A percentile compares a stretch with the other conserved stretches of the same genome.
These are phyloP conservation scores for Aspergillus pseudonomiae DNA, from an alignment of 2,329 filamentous ascomycete species.

Conservation along the genomic window DNA sequence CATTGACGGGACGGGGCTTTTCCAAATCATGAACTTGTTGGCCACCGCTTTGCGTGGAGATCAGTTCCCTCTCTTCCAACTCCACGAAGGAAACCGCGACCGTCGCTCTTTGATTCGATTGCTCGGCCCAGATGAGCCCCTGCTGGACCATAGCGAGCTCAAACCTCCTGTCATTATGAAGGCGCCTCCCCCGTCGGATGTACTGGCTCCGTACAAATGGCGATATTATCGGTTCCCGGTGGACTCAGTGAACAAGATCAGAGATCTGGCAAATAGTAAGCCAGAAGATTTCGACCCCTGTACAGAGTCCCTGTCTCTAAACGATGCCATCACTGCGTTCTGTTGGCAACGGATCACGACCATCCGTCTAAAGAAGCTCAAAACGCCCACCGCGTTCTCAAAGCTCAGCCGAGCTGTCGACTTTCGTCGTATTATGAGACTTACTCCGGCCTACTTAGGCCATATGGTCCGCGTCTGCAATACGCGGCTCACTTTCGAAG, in stretches of 20 bases:
- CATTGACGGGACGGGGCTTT: constrained; percentile 26
- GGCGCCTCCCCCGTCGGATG: not conserved
- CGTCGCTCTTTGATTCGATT: constrained; percentile 20
- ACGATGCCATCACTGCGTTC: constrained; percentile 26
- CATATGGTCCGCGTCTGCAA: constrained; percentile 24
- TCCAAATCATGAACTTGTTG: constrained; percentile 23
- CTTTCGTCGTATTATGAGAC: constrained; percentile 19
- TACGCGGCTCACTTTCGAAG: constrained; percentile 12
- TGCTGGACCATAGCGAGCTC: constrained; percentile 20
- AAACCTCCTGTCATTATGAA: not conserved
- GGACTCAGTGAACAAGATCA: constrained; percentile 7
- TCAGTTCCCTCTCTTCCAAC: constrained; percentile 10
- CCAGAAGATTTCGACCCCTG: constrained; percentile 6
- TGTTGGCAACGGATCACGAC: constrained; percentile 20
- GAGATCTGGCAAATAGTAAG: not conserved
- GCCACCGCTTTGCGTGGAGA: constrained; percentile 14
- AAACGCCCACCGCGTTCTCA: not conserved
- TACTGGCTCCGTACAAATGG: constrained; percentile 16
- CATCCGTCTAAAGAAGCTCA: constrained; percentile 9
- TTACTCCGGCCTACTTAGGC: constrained; percentile 22
- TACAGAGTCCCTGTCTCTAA: constrained; percentile 18
- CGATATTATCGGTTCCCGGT: constrained; percentile 13
- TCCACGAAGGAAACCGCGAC: constrained; percentile 24
- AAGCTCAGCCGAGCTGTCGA: constrained; percentile 25
- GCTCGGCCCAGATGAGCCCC: constrained; percentile 10